A percentile compares a stretch with the other conserved stretches of the same genome.
Evolutionary conservation across 768 basidiomycete species (phyloP).

Genomic region (Trametes maxima): DNA sequence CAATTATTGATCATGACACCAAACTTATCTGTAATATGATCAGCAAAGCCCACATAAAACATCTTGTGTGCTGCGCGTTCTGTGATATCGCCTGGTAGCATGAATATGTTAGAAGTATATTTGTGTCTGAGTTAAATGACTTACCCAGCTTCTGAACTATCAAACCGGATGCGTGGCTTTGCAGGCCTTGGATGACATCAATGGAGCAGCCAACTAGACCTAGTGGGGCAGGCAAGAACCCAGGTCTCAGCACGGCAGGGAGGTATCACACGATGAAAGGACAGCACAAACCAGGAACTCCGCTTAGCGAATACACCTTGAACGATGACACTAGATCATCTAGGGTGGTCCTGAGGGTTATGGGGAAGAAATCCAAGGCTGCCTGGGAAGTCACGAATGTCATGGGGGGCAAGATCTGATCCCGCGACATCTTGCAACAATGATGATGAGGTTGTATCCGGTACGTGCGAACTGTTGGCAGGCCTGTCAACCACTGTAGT

Average conservation of each 20-base stretch:
- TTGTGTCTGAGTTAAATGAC: not conserved
- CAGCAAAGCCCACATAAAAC: constrained; percentile 26
- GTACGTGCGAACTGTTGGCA: not conserved
- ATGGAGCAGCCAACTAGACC: not conserved
- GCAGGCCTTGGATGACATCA: not conserved
- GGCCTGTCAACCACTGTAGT: not conserved
- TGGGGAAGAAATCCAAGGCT: not conserved
- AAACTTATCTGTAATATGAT: constrained; percentile 21
- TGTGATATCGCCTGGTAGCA: not conserved
- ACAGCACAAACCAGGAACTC: not conserved
- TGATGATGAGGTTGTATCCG: not conserved
- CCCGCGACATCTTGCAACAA: not conserved
- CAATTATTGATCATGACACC: constrained; percentile 25
- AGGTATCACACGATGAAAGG: not conserved
- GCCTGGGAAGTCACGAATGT: not conserved
- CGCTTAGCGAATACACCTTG: not conserved
- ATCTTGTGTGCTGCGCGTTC: constrained; percentile 9
- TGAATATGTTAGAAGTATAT: not conserved
- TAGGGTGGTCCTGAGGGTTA: not conserved
- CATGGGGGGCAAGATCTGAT: not conserved
- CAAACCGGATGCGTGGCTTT: not conserved
- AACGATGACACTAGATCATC: not conserved
- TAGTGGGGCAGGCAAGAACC: not conserved
- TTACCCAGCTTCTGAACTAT: not conserved
- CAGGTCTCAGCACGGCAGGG: not conserved